These are phyloP conservation scores for Eucalyptus marginata DNA, from an alignment of 345 rosid genomes.

Conservation along the genomic window DNA sequence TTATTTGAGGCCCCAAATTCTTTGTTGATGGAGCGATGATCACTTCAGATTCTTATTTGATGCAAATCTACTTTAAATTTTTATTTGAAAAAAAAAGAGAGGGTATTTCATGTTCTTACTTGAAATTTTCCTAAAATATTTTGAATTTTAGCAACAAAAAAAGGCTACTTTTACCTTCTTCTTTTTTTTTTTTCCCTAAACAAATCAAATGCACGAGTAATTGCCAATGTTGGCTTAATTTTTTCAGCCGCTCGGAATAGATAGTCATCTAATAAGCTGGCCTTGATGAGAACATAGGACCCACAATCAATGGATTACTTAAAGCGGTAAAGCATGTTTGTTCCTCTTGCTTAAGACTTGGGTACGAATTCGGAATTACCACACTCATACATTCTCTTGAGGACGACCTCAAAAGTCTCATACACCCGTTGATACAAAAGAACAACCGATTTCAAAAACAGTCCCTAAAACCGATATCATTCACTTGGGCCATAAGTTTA, in stretches of 20 bases:
- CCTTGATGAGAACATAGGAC: background rate
- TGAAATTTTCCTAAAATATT: background rate
- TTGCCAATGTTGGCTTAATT: background rate
- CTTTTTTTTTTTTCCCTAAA: background rate
- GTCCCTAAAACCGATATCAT: background rate
- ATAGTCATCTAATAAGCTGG: background rate
- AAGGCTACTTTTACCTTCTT: background rate
- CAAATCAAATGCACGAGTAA: background rate
- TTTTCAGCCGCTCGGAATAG: background rate
- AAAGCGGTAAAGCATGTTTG: background rate
- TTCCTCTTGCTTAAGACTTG: background rate
- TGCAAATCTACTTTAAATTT: too few relatives aligned
- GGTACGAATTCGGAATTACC: background rate
- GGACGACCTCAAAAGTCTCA: background rate
- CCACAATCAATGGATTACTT: background rate
- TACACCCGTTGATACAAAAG: background rate
- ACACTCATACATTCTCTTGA: background rate
- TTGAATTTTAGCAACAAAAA: background rate
- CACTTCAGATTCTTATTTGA: fast-evolving
- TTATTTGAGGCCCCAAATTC: too few relatives aligned
- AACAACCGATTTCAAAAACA: background rate
- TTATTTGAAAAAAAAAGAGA: too few relatives aligned
- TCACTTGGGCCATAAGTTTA: background rate
- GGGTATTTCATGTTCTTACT: too few relatives aligned
- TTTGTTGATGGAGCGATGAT: too few relatives aligned